A percentile compares a stretch with the other conserved stretches of the same genome.
Evolutionary conservation across 805 yeast genomes (phyloP).

Genomic region (Ogataea pignaliae): DNA sequence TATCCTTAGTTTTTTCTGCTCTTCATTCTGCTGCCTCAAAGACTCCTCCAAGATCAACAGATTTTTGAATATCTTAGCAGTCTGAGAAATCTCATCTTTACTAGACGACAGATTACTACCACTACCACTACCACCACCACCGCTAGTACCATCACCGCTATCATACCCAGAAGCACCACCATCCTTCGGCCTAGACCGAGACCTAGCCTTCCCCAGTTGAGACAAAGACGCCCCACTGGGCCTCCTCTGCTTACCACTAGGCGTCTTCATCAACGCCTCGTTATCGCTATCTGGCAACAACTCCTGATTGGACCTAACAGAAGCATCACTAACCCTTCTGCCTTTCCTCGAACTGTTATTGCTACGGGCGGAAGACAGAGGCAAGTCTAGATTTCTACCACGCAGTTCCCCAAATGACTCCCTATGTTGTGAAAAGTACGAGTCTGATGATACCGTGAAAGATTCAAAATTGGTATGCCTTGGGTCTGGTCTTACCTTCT

Average conservation of each 20-base stretch:
- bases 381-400: constrained; percentile 17
- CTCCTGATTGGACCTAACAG: constrained; percentile 19
- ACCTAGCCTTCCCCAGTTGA: constrained; percentile 8
- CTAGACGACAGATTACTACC: constrained; percentile 6
- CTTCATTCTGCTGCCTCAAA: constrained; percentile 73
- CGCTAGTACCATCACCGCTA: neutral
- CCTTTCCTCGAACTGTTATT: constrained; percentile 5
- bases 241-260: constrained; percentile 9
- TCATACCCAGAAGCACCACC: constrained; percentile 1
- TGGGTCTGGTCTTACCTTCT: constrained; percentile 4
- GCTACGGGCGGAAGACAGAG: neutral
- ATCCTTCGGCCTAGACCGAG: constrained; percentile 16
- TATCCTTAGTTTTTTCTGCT: constrained; percentile 60
- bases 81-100: constrained; percentile 18
- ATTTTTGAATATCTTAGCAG: constrained; percentile 77
- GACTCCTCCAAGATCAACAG: constrained; percentile 82
- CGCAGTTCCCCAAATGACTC: constrained; percentile 22
- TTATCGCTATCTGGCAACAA: constrained; percentile 14
- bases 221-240: too few species aligned
- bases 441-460: constrained; percentile 28
- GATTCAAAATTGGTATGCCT: constrained; percentile 10
- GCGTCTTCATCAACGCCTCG: constrained; percentile 10
- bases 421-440: constrained; percentile 30
- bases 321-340: constrained; percentile 26
- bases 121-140: constrained; percentile 3